A percentile compares a stretch with the other conserved stretches of the same genome.
Conservation (phyloP, 129 eudicot genomes). For the Helianthus tuberosus region DNA sequence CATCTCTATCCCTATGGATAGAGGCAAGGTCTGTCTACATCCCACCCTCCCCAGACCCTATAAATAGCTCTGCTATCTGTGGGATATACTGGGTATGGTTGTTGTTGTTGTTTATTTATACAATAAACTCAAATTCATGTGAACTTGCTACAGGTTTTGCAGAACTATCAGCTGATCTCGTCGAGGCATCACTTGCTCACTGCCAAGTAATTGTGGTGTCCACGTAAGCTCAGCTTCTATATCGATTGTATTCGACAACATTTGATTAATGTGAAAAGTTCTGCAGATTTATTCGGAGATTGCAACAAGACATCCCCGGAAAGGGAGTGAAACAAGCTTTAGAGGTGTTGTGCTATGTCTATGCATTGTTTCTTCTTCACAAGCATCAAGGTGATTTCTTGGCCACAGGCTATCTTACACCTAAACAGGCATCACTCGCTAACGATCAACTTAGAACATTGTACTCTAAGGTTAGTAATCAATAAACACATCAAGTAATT, state of each 20-base stretch:
- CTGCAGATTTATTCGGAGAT: conserved; percentile 68
- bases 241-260: not conserved
- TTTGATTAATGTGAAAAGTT: not conserved
- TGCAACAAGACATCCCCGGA: conserved; percentile 80
- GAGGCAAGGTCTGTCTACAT: too few species aligned
- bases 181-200: conserved; percentile 83
- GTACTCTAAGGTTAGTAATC: conserved; percentile 63
- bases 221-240: conserved; percentile 25
- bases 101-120: too few species aligned
- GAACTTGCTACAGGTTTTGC: conserved; percentile 63
- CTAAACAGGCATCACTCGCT: conserved; percentile 85
- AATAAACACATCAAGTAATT: too few species aligned
- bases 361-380: conserved; percentile 70
- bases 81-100: too few species aligned
- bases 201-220: conserved; percentile 93
- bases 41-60: too few species aligned
- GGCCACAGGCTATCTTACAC: conserved; percentile 64
- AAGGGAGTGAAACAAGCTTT: conserved; percentile 75
- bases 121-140: not conserved
- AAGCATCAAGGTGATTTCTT: conserved; percentile 92
- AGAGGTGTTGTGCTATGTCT: conserved; percentile 64
- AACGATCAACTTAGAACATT: conserved; percentile 75
- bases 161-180: conserved; percentile 79
- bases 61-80: too few species aligned
- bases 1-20: too few species aligned